Evolutionary conservation across 495 filamentous ascomycete genomes (phyloP).

Genomic region (Neurospora terricola): DNA sequence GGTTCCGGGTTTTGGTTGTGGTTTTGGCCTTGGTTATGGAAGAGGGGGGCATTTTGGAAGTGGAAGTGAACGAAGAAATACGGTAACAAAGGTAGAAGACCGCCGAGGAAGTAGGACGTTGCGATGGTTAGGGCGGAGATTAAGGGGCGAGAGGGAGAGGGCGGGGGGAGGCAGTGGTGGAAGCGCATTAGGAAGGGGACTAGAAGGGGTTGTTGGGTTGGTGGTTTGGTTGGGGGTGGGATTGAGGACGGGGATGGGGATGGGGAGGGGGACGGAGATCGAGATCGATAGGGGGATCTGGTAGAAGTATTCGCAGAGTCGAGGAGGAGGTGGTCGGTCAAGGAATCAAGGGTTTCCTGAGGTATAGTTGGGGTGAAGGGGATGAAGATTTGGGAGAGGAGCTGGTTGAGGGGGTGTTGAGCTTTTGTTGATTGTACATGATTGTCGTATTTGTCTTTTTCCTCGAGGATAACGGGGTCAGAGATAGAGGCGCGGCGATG

Average conservation of each 20-base stretch:
- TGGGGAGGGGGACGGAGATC: too few relatives aligned
- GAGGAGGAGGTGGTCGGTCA: constrained; percentile 22
- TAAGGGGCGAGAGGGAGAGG: background rate
- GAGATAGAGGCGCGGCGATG: background rate
- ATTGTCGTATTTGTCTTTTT: background rate
- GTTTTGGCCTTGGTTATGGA: background rate
- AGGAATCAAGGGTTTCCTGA: constrained; percentile 16
- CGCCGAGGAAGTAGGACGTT: background rate
- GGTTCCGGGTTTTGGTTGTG: background rate
- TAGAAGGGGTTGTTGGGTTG: background rate
- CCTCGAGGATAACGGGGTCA: background rate
- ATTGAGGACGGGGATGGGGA: background rate
- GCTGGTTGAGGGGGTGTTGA: background rate
- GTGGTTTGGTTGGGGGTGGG: background rate
- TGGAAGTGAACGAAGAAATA: background rate
- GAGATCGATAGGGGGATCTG: background rate
- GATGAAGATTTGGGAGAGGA: background rate
- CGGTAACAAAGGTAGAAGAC: background rate
- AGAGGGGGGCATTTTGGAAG: too few relatives aligned
- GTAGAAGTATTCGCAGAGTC: background rate
- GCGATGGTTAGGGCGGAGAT: background rate
- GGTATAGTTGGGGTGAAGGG: background rate
- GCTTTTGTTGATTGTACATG: background rate
- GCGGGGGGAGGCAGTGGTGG: background rate
- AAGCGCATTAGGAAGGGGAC: background rate